Evolutionary conservation across 208 protist genomes (phyloP).

Genomic region (Trichomonas tenax): DNA sequence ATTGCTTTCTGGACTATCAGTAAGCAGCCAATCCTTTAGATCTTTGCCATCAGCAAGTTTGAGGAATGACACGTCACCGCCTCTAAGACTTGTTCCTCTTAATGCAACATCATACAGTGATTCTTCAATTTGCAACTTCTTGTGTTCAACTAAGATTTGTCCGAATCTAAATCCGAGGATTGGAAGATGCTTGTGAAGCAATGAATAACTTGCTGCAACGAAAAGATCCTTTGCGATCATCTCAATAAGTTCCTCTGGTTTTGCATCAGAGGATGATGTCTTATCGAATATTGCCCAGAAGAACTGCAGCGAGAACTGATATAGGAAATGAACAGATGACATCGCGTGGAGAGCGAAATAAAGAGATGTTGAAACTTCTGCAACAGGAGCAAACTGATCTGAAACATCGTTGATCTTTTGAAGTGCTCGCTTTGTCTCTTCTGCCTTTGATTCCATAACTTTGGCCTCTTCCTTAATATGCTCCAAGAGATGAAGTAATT

Average conservation of each 20-base stretch:
- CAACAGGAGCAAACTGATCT: slow-evolving; percentile 66
- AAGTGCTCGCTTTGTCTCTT: slow-evolving; percentile 70
- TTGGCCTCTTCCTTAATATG: slow-evolving; percentile 70
- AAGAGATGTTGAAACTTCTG: slow-evolving; percentile 59
- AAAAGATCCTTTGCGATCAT: neutral
- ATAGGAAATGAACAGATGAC: slow-evolving; percentile 72
- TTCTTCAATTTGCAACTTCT: neutral
- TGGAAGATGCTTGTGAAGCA: neutral
- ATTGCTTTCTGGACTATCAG: slow-evolving; percentile 72
- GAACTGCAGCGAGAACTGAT: slow-evolving; percentile 82
- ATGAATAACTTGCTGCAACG: neutral
- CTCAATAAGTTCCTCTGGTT: neutral
- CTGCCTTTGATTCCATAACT: slow-evolving; percentile 64
- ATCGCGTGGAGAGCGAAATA: slow-evolving; percentile 84
- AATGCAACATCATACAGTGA: neutral
- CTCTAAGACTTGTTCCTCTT: neutral
- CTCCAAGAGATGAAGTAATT: slow-evolving; percentile 72
- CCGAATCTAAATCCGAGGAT: neutral
- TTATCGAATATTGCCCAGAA: slow-evolving; percentile 64
- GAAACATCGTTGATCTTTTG: slow-evolving; percentile 50
- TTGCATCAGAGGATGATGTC: neutral
- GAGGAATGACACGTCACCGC: neutral
- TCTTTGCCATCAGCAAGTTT: neutral
- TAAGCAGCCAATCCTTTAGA: slow-evolving; percentile 33
- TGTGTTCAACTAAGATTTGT: neutral